Conservation (phyloP, 768 basidiomycete genomes). For the Suillus tomentosus region DNA sequence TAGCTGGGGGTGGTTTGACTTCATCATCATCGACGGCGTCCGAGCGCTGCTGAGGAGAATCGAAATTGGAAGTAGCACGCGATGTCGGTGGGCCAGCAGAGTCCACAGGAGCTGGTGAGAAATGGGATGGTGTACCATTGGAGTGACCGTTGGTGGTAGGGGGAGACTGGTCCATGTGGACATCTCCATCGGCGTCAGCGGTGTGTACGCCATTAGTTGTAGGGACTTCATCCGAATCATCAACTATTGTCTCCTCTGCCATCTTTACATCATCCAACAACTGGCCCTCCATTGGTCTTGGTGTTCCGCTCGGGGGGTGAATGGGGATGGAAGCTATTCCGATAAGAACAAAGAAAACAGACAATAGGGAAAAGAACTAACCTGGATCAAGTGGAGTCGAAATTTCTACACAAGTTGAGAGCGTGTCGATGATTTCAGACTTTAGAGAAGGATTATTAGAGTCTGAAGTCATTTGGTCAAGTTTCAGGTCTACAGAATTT, state of each 20-base stretch:
- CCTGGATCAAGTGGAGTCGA: slow-evolving; percentile 52
- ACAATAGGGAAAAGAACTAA: slow-evolving; percentile 34
- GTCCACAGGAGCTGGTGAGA: slow-evolving; percentile 41
- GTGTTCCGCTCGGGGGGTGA: slow-evolving; percentile 47
- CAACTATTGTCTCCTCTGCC: slow-evolving; percentile 42
- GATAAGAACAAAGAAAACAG: slow-evolving; percentile 29
- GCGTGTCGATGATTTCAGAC: slow-evolving; percentile 39
- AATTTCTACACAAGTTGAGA: slow-evolving; percentile 40
- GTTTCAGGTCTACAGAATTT: slow-evolving; percentile 19
- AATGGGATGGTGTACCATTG: slow-evolving; percentile 36
- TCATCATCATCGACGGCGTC: slow-evolving; percentile 42
- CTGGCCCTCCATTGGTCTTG: slow-evolving; percentile 46
- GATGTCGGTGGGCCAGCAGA: slow-evolving; percentile 37
- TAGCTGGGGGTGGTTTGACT: slow-evolving; percentile 75
- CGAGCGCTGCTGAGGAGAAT: slow-evolving; percentile 31
- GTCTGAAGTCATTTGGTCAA: slow-evolving; percentile 6
- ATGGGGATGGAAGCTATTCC: slow-evolving; percentile 45
- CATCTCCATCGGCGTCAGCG: slow-evolving; percentile 32
- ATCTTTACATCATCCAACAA: slow-evolving; percentile 58
- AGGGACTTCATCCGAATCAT: slow-evolving; percentile 17
- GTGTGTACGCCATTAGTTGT: slow-evolving; percentile 18
- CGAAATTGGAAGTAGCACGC: slow-evolving; percentile 35
- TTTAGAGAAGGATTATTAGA: slow-evolving; percentile 52
- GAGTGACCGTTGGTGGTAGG: slow-evolving; percentile 26
- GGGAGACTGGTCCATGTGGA: slow-evolving; percentile 29